Percentiles rank a stretch among this genome's conserved stretches.
Conservation (phyloP, 192 early-diverging fungal species). For the Lunasporangiospora selenospora region DNA sequence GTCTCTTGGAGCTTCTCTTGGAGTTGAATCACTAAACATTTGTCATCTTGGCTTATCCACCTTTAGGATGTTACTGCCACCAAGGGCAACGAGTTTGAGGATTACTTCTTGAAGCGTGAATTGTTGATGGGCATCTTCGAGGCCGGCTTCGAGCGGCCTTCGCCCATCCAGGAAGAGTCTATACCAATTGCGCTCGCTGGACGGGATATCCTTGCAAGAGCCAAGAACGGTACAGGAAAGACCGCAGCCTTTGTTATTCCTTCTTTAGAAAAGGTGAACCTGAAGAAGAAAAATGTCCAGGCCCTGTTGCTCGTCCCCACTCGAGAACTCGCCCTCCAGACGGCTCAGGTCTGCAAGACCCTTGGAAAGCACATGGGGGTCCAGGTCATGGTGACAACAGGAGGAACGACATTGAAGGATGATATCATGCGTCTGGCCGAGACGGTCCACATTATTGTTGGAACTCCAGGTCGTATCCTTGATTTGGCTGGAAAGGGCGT, state of each 20-base stretch:
- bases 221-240: slow-evolving; percentile 95
- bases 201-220: slow-evolving; percentile 95
- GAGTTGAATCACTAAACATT: too few relatives aligned
- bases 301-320: slow-evolving; percentile 95
- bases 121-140: slow-evolving; percentile 99
- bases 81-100: slow-evolving; percentile 99
- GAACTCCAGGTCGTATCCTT: slow-evolving; percentile 95
- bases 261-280: slow-evolving; percentile 91
- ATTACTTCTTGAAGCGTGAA: slow-evolving; percentile 97
- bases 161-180: slow-evolving; percentile 98
- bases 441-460: slow-evolving; percentile 95
- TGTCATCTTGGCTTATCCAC: neutral
- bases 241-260: slow-evolving; percentile 99
- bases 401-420: slow-evolving; percentile 97
- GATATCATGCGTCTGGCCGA: slow-evolving; percentile 96
- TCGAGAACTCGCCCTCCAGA: slow-evolving; percentile 97
- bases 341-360: slow-evolving; percentile 98
- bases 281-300: slow-evolving; percentile 88
- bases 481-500: slow-evolving; percentile 96
- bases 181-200: slow-evolving; percentile 97
- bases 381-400: slow-evolving; percentile 99
- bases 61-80: slow-evolving; percentile 88
- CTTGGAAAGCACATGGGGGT: slow-evolving; percentile 96
- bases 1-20: too few relatives aligned
- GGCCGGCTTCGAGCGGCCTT: slow-evolving; percentile 97